Evolutionary conservation across 345 rosid genomes (phyloP), one percentile per base, ranked within the genome.

Genomic region (Streptanthus diversifolius): DNA sequence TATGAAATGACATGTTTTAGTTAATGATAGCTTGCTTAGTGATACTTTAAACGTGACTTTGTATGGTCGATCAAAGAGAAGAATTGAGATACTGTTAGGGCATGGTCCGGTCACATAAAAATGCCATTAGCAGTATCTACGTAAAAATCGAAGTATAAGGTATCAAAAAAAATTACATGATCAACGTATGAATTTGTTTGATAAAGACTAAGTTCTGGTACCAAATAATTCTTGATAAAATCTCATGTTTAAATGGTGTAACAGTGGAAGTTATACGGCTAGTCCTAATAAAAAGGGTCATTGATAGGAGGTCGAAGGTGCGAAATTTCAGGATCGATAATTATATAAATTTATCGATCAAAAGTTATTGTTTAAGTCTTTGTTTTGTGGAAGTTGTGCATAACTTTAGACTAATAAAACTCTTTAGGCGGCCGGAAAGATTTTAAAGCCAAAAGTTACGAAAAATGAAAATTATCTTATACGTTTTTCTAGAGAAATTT

Each of bases 371-470:
- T 60, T n/a, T 21, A 32, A 18, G 63, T 30, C 36, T 21, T 57
- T 68, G 4, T 14, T 13, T 36, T 54, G 14, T 44, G 48, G 65
- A 57, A 57, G 25, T 57, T 57, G 36, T 57, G 62, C 27, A 14
- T 62, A 54, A 53, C 75, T 70, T 76, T 63, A 63, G 71, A 52
- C 71, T 36, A 52, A 53, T 36, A 52, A 48, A 68, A 36, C 52
- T 63, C 44, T 53, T 62, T 63, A 54, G 71, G 52, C 71, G 75
- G 71, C 75, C 71, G 54, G 51, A 76, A 66, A 49, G 36, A 48
- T 58, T 19, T 30, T 39, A 76, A 55, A 47, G 45, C 52, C 36
- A 45, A 70, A 70, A 63, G 71, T 63, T 60, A 37, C 5, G 29
- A 47, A 47, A 75, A 14, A 63, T 9, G 0, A 35, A 62, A n/a